phyloP scores from a whole-genome alignment of 768 basidiomycete genomes.

The Hortiboletus campestris region DNA sequence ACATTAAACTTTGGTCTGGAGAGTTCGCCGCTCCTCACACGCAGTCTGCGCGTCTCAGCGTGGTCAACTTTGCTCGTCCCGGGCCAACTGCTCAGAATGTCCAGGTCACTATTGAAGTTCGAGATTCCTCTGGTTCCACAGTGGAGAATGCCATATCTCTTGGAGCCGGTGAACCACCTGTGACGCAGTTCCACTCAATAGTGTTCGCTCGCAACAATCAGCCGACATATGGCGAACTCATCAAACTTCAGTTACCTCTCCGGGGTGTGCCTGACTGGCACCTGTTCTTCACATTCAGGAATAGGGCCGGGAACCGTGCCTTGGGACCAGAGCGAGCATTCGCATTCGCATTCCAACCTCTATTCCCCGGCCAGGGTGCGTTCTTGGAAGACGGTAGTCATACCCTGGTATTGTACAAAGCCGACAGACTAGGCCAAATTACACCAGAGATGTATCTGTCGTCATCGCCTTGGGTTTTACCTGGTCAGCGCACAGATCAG shows the following conservation, averaged over 20 bases:
- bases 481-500: slow-evolving; percentile 61
- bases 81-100: slow-evolving; percentile 55
- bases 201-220: slow-evolving; percentile 85
- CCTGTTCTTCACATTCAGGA: slow-evolving; percentile 91
- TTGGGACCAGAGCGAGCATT: slow-evolving; percentile 69
- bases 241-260: slow-evolving; percentile 79
- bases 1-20: slow-evolving; percentile 94
- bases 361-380: slow-evolving; percentile 71
- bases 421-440: slow-evolving; percentile 65
- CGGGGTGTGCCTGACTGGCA: slow-evolving; percentile 77
- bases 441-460: slow-evolving; percentile 69
- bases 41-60: slow-evolving; percentile 52
- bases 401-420: slow-evolving; percentile 77
- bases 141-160: slow-evolving; percentile 74
- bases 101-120: slow-evolving; percentile 89
- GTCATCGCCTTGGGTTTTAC: slow-evolving; percentile 57
- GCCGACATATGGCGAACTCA: slow-evolving; percentile 90
- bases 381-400: slow-evolving; percentile 92
- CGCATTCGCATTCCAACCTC: slow-evolving; percentile 89
- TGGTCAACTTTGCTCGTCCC: slow-evolving; percentile 60
- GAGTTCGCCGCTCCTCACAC: slow-evolving; percentile 66
- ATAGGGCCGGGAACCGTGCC: slow-evolving; percentile 56
- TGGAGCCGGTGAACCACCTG: slow-evolving; percentile 80
- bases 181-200: slow-evolving; percentile 85
- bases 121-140: slow-evolving; percentile 62